Conservation (phyloP, 495 filamentous ascomycete species). For the Penicillium canariense region DNA sequence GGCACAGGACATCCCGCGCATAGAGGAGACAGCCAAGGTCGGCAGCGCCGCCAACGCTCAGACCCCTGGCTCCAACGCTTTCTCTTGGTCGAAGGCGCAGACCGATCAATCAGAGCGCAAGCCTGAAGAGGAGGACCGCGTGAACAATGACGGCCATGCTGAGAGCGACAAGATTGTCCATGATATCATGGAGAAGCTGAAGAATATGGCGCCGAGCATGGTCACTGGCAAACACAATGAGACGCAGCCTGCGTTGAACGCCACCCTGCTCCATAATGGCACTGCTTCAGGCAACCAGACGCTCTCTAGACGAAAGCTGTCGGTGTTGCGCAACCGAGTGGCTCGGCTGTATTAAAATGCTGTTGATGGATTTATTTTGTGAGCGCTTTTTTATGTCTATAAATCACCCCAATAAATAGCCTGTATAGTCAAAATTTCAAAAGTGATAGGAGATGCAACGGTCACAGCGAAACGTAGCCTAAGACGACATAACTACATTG, state of each 20-base stretch:
- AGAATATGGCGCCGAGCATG: constrained; percentile 13
- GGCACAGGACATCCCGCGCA: constrained; percentile 11
- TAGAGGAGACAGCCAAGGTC: constrained; percentile 8
- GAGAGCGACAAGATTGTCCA: constrained; percentile 23
- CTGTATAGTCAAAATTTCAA: not conserved
- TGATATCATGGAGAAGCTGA: constrained; percentile 21
- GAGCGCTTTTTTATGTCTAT: not conserved
- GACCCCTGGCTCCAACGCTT: constrained; percentile 25
- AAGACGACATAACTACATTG: not conserved
- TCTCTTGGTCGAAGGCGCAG: constrained; percentile 22
- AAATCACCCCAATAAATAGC: not conserved
- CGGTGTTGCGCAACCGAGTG: constrained; percentile 23
- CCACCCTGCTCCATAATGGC: constrained; percentile 15
- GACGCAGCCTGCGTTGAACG: constrained; percentile 10
- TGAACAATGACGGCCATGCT: constrained; percentile 24
- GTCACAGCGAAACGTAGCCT: not conserved
- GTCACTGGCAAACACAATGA: constrained; percentile 21
- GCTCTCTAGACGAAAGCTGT: constrained; percentile 21
- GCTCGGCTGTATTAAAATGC: constrained; percentile 10
- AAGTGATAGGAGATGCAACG: not conserved
- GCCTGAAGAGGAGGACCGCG: constrained; percentile 21
- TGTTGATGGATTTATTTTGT: not conserved
- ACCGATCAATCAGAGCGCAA: constrained; percentile 11
- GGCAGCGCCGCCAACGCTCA: constrained; percentile 17
- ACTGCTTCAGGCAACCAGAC: constrained; percentile 19